Base-by-base conservation (phyloP, 306 rosid genomes). In the Sicyos baderoa region DNA sequence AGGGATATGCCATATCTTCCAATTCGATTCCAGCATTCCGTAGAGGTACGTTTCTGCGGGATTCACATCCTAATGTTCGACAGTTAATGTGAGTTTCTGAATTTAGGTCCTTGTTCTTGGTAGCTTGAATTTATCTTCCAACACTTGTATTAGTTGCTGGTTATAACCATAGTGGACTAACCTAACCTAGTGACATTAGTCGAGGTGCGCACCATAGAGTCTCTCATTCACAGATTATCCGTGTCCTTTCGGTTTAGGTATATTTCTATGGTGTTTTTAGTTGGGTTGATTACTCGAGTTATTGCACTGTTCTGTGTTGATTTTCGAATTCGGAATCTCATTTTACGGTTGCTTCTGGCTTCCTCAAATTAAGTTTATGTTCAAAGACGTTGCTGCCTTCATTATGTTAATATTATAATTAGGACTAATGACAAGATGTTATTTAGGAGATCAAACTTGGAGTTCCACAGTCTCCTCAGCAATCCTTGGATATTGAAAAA, bases 11-110 rank as follows among this genome's bases (percentile, higher is more conserved):
- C 56, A 89, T 90, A 81, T 75, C 97, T 74, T 89, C 99, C 54
- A 93, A 93, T 85, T 93, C 97, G 55, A 93, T 90, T 65, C 96
- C 97, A 3, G 97, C 97, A 42, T 93, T 93, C 61, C 86, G 99
- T 42, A 83, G 90, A 90, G 99, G 97, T 84, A 82, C 44, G 7
- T 58, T 8, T 14, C 14, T 4, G 73, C 53, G 50, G 3, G 11
- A 25, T 17, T 60, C 1, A 55, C 7, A 21, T 37, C 54, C 67
- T 9, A 18, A 18, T 22, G 18, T 42, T 40, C 18, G 54, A 6
- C n/a, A 15, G 27, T 0, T 17, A 25, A 62, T 40, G 18, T 9
- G 49, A 37, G 68, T 40, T 44, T 3, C 70, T 64, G 54, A 45
- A 65, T 21, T 65, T 3, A 12, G 54, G 18, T 57, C 42, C 40